Percentiles rank a stretch among this genome's conserved stretches.
Evolutionary conservation across 1,284 basidiomycete genomes (phyloP).

Genomic region (Trichosporon faecale): DNA sequence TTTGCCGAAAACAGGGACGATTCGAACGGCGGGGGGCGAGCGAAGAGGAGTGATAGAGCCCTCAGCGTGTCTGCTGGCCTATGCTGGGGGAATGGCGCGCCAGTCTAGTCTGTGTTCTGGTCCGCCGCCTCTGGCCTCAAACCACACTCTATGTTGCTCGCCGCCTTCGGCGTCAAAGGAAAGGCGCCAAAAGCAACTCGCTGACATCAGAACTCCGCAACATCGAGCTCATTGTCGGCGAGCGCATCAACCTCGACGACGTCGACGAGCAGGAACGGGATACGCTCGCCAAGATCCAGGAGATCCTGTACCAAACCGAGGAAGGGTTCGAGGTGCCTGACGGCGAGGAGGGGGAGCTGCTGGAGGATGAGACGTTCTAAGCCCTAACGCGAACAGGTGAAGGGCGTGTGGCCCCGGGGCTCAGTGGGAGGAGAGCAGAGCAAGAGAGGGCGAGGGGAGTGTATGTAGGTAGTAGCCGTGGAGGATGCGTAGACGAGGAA

Average conservation of each 20-base stretch:
- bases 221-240: constrained; percentile 89
- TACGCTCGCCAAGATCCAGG: constrained; percentile 79
- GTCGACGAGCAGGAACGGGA: constrained; percentile 63
- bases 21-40: too few species aligned
- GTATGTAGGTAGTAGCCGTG: not conserved
- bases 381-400: not conserved
- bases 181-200: not conserved
- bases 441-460: not conserved
- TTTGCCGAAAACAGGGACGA: too few species aligned
- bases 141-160: too few species aligned
- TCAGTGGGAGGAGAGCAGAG: not conserved
- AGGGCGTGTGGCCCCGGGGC: not conserved
- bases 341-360: constrained; percentile 21
- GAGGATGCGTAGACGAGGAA: not conserved
- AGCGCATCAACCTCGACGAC: constrained; percentile 64
- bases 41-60: too few species aligned
- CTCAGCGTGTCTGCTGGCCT: too few species aligned
- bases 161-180: too few species aligned
- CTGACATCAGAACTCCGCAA: constrained; percentile 67
- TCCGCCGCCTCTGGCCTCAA: too few species aligned
- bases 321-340: constrained; percentile 71
- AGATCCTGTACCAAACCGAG: constrained; percentile 93
- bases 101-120: too few species aligned
- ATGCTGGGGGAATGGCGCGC: too few species aligned
- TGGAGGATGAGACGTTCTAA: constrained; percentile 30